phyloP scores from a whole-genome alignment of 2,329 filamentous ascomycete genomes.

The Trichocomaceae sp. region DNA sequence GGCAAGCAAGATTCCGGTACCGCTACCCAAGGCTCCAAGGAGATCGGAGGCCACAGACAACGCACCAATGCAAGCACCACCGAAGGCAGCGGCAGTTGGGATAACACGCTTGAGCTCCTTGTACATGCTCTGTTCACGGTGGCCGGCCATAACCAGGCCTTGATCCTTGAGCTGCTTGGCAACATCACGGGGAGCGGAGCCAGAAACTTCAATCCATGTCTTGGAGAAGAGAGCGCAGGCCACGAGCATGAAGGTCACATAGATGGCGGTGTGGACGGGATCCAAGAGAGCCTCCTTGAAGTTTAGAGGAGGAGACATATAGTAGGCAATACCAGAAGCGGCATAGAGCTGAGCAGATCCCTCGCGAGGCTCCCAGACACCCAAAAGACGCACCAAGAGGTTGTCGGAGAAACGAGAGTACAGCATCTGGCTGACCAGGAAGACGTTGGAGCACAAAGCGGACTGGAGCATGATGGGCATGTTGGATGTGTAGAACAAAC shows the following conservation, averaged over 20 bases:
- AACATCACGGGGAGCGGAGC: constrained; percentile 93
- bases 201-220: constrained; percentile 99
- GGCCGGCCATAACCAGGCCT: constrained; percentile 97
- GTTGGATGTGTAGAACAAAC: constrained; percentile 99
- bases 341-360: constrained; percentile 90
- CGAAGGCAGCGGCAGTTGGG: constrained; percentile 93
- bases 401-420: constrained; percentile 99
- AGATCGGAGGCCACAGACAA: constrained; percentile 94
- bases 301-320: constrained; percentile 98
- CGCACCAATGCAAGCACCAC: constrained; percentile 97
- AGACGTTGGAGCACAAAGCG: constrained; percentile 96
- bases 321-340: constrained; percentile 90
- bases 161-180: constrained; percentile 99
- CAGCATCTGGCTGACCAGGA: constrained; percentile 98
- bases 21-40: constrained; percentile 88
- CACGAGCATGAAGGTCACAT: constrained; percentile 95
- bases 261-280: constrained; percentile 91
- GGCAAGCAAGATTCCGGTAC: constrained; percentile 94
- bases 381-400: constrained; percentile 92
- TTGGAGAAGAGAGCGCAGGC: constrained; percentile 99
- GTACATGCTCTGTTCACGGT: constrained; percentile 99
- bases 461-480: constrained; percentile 99
- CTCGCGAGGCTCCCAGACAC: constrained; percentile 97
- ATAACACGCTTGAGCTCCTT: constrained; percentile 99
- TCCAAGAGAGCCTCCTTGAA: constrained; percentile 95